phyloP scores from a whole-genome alignment of 73 alveolate species.

The Symbiodinium natans region DNA sequence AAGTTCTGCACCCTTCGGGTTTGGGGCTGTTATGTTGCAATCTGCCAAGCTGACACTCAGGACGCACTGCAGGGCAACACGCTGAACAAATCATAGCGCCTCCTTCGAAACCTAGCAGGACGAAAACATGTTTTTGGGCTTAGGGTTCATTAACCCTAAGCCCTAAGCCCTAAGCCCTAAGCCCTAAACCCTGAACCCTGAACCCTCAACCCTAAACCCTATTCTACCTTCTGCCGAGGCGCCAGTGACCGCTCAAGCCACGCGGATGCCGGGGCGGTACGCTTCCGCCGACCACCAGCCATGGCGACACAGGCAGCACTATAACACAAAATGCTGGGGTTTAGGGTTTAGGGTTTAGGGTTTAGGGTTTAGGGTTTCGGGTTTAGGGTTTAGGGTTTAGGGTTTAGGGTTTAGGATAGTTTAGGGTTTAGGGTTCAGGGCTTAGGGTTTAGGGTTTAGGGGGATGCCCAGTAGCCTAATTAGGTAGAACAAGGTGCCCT shows the following conservation, averaged over 20 bases:
- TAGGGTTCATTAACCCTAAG: too few relatives aligned
- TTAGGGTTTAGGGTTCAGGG: too few relatives aligned
- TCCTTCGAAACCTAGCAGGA: too few relatives aligned
- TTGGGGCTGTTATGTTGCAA: too few relatives aligned
- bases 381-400: not conserved
- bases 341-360: not conserved
- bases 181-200: not conserved
- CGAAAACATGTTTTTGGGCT: too few relatives aligned
- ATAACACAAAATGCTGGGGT: too few relatives aligned
- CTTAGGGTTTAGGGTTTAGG: not conserved
- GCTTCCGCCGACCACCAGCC: constrained; percentile 4
- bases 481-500: too few relatives aligned
- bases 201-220: not conserved
- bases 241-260: constrained; percentile 9
- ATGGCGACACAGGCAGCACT: not conserved
- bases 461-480: not conserved
- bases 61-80: too few relatives aligned
- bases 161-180: too few relatives aligned
- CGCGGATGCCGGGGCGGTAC: not conserved
- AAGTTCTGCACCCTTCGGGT: too few relatives aligned
- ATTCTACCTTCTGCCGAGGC: not conserved
- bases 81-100: too few relatives aligned
- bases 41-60: too few relatives aligned
- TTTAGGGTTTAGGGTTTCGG: not conserved
- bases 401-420: not conserved